A percentile compares a stretch with the other conserved stretches of the same genome.
Conservation (phyloP, 805 yeast species). For the Pichia exigua region DNA sequence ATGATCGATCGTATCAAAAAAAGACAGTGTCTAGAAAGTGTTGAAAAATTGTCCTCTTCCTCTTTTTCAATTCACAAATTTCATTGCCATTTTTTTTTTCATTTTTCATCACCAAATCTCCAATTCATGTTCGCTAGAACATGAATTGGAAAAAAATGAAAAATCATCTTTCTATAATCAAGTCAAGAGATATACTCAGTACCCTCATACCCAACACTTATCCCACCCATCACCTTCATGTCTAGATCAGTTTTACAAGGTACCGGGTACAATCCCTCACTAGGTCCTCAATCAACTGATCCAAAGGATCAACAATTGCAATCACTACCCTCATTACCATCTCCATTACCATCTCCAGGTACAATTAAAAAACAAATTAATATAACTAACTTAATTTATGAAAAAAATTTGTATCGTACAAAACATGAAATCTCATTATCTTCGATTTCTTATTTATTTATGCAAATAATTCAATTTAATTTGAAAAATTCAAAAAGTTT, state of each 20-base stretch:
- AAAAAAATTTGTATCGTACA: constrained; percentile 58
- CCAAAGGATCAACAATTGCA: constrained; percentile 9
- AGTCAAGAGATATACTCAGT: too few species aligned
- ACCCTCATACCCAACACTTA: too few species aligned
- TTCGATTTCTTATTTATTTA: constrained; percentile 59
- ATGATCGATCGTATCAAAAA: constrained; percentile 34
- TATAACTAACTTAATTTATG: constrained; percentile 44
- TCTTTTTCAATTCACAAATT: too few species aligned
- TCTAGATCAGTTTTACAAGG: constrained; percentile 17
- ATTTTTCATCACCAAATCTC: neutral
- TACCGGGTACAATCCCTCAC: constrained; percentile 24
- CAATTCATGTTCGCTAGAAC: too few species aligned
- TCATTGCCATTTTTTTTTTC: too few species aligned
- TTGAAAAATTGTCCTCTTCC: too few species aligned
- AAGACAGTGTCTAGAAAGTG: neutral
- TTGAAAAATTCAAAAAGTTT: constrained; percentile 58
- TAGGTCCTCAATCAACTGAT: constrained; percentile 26
- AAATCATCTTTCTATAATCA: too few species aligned
- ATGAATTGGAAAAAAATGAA: too few species aligned
- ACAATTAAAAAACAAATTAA: constrained; percentile 7
- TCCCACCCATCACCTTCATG: neutral
- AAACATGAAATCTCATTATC: constrained; percentile 60
- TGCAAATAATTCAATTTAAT: constrained; percentile 62
- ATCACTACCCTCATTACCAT: neutral
- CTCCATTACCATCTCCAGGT: constrained; percentile 14